phyloP scores from a whole-genome alignment of 495 filamentous ascomycete species.

The Trichoderma virens region DNA sequence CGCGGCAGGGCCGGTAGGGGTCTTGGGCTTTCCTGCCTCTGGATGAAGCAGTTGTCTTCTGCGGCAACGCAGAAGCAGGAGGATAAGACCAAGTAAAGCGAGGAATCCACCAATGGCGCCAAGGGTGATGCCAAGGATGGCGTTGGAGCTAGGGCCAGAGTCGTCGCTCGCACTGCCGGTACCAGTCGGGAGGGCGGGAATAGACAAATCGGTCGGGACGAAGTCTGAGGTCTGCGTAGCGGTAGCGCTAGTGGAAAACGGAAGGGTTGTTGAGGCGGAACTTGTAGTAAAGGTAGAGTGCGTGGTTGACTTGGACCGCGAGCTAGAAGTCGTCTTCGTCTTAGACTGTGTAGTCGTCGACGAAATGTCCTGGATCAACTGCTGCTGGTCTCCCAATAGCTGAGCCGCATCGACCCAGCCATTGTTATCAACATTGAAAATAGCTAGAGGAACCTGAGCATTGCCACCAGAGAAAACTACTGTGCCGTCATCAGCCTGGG shows the following conservation, averaged over 20 bases:
- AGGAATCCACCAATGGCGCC: constrained; percentile 68
- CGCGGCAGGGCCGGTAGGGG: neutral
- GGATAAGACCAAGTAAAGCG: constrained; percentile 56
- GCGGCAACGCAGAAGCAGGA: constrained; percentile 61
- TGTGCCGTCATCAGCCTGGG: constrained; percentile 46
- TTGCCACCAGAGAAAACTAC: constrained; percentile 75
- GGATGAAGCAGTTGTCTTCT: constrained; percentile 34
- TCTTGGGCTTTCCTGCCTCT: constrained; percentile 28
- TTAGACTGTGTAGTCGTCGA: constrained; percentile 20
- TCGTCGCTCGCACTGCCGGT: constrained; percentile 15
- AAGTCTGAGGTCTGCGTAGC: constrained; percentile 12
- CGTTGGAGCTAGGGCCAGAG: constrained; percentile 17
- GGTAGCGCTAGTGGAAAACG: constrained; percentile 20
- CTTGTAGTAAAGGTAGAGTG: constrained; percentile 34
- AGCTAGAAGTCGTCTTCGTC: constrained; percentile 12
- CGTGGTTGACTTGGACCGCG: constrained; percentile 29
- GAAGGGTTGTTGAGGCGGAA: constrained; percentile 24
- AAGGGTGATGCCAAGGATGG: constrained; percentile 71
- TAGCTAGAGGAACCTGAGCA: constrained; percentile 53
- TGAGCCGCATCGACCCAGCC: constrained; percentile 70
- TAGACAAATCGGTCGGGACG: constrained; percentile 9
- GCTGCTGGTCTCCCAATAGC: constrained; percentile 46
- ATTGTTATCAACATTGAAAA: constrained; percentile 77
- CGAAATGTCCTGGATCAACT: constrained; percentile 27
- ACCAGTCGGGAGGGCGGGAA: constrained; percentile 10